Evolutionary conservation across 305 asterid genomes (phyloP), one percentile per base, ranked within the genome.

Genomic region (Fraxinus nigra): DNA sequence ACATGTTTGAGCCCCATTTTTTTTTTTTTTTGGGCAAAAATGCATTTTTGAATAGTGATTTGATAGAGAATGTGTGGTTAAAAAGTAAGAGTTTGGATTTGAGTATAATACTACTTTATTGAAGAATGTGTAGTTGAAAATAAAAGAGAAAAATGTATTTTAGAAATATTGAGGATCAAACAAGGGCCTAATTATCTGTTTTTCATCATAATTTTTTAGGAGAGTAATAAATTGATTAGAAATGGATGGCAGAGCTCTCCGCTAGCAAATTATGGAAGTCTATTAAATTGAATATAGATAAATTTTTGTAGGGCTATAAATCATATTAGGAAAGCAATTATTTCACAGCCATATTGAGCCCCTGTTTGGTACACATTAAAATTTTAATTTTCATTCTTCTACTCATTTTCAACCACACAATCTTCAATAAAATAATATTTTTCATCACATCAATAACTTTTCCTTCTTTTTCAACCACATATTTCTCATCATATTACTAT

Each of bases 271-370:
- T 51, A 54, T 72, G 63, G 78, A 51, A 72, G 46, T 46, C 72
- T 56, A 26, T 13, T 79, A 34, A 80, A 54, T 79, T 73, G 75
- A 72, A 16, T 63, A 77, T 38, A 7, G 5, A 24, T 70, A 4
- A 37, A 56, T 76, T 80, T 72, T 22, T 69, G 34, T 32, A 69
- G 40, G 75, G 75, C 40, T 69, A 30, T 69, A 69, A 32, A 69
- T 40, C 40, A 69, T 13, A 5, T 26, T 11, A 28, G 40, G 28
- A 14, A 69, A 69, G 40, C 22, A 69, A 30, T 69, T 69, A 69
- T 3, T 1, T 69, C 40, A 30, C 40, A 14, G 34, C n/a, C 40
- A 69, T 69, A 30, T 69, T 28, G 1, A 0, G 30, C 30, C 30
- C 1, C 0, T 28, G 30, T 28, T 28, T 28, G 30, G 30, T 28